Evolutionary conservation across 345 rosid species (phyloP).

Genomic region (Lepidium aucheri): DNA sequence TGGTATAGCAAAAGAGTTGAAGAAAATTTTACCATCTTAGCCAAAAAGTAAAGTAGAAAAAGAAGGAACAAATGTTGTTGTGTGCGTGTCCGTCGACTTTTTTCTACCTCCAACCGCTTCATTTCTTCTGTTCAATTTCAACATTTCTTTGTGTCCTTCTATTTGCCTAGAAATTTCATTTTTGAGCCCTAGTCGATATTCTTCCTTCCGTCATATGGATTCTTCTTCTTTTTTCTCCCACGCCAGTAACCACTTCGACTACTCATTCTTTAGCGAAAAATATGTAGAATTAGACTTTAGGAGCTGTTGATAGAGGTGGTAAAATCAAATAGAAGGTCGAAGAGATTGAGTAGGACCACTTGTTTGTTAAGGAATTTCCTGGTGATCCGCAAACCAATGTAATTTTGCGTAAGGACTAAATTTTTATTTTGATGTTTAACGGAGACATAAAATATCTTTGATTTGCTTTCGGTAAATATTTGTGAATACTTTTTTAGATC

Average conservation of each 20-base stretch:
- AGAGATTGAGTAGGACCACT: slow-evolving; percentile 85
- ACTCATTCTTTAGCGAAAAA: slow-evolving; percentile 60
- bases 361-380: slow-evolving; percentile 76
- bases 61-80: slow-evolving; percentile 23
- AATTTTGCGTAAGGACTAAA: slow-evolving; percentile 65
- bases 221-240: slow-evolving; percentile 21
- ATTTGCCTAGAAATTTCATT: slow-evolving; percentile 13
- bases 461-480: background rate
- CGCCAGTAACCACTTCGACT: slow-evolving; percentile 32
- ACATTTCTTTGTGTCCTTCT: slow-evolving; percentile 21
- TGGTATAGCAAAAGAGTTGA: no score
- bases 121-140: slow-evolving; percentile 22
- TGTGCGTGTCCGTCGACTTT: slow-evolving; percentile 29
- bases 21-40: no score
- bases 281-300: slow-evolving; percentile 61
- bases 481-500: background rate
- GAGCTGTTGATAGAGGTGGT: slow-evolving; percentile 13
- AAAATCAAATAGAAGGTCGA: slow-evolving; percentile 38
- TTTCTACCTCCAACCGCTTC: slow-evolving; percentile 37
- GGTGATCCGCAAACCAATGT: slow-evolving; percentile 67
- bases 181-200: slow-evolving; percentile 12
- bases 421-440: background rate
- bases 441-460: background rate
- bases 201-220: slow-evolving; percentile 28
- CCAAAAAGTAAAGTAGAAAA: background rate